Evolutionary conservation across 139 green algal genomes (phyloP).

Genomic region (Ulvella scutata): DNA sequence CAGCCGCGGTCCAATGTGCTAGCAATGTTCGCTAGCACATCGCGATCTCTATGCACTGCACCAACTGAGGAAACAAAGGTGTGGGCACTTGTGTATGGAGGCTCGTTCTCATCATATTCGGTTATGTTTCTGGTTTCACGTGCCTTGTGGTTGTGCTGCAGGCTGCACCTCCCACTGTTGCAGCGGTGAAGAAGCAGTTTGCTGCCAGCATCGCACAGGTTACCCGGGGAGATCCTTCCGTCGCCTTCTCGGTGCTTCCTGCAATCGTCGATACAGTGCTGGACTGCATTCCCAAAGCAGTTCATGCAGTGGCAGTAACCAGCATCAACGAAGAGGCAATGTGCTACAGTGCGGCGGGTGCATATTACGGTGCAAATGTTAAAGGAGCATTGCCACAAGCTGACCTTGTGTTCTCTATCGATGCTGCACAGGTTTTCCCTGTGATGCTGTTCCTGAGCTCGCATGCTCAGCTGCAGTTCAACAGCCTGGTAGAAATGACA

Average conservation of each 20-base stretch:
- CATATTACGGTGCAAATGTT: neutral
- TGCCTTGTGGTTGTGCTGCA: too few relatives aligned
- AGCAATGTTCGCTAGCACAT: too few relatives aligned
- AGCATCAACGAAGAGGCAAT: neutral
- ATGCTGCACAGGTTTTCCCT: neutral
- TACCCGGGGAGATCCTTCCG: neutral
- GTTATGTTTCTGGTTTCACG: too few relatives aligned
- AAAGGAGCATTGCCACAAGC: neutral
- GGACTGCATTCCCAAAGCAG: neutral
- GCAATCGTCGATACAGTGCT: neutral
- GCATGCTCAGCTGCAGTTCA: conserved; percentile 62
- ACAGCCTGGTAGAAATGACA: conserved; percentile 63
- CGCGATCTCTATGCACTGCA: too few relatives aligned
- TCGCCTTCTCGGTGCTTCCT: neutral
- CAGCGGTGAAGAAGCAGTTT: neutral
- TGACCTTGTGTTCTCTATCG: neutral
- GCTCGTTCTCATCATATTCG: too few relatives aligned
- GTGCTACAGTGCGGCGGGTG: neutral
- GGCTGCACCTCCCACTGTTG: neutral
- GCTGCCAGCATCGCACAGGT: neutral
- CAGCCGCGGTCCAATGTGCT: too few relatives aligned
- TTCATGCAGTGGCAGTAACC: neutral
- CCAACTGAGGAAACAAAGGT: too few relatives aligned
- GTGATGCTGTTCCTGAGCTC: conserved; percentile 35
- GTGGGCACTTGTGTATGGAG: too few relatives aligned